Evolutionary conservation across 768 basidiomycete species (phyloP).

Genomic region (Rhizopogon rudus): DNA sequence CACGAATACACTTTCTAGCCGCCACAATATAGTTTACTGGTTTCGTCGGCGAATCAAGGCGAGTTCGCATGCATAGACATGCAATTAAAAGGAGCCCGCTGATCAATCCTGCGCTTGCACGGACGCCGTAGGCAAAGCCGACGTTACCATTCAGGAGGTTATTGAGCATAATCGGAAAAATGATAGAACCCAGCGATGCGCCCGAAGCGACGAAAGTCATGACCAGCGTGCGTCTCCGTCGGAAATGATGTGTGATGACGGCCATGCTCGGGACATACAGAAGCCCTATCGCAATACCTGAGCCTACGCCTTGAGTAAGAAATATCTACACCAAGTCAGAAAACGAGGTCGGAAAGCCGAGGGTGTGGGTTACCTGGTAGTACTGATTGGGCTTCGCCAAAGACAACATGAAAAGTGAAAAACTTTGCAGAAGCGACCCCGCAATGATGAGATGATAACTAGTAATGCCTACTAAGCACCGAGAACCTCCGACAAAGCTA

Average conservation of each 20-base stretch:
- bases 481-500: background rate
- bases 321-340: conserved; percentile 5
- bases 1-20: too few relatives aligned
- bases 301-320: too few relatives aligned
- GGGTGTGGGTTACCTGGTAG: conserved; percentile 25
- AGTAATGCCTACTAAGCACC: background rate
- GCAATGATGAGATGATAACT: conserved; percentile 10
- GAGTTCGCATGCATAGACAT: too few relatives aligned
- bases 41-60: too few relatives aligned
- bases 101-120: conserved; percentile 26
- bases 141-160: conserved; percentile 45
- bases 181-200: conserved; percentile 56
- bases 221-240: conserved; percentile 30
- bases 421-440: conserved; percentile 20
- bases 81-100: too few relatives aligned
- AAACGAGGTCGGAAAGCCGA: conserved; percentile 15
- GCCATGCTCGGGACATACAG: conserved; percentile 5
- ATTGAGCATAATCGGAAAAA: conserved; percentile 53
- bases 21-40: too few relatives aligned
- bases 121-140: conserved; percentile 68
- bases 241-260: conserved; percentile 42
- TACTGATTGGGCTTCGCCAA: conserved; percentile 12
- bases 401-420: conserved; percentile 34
- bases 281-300: too few relatives aligned
- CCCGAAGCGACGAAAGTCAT: conserved; percentile 53